Evolutionary conservation across 1,139 yeast genomes (phyloP).

Genomic region (Kluyveromyces marxianus): DNA sequence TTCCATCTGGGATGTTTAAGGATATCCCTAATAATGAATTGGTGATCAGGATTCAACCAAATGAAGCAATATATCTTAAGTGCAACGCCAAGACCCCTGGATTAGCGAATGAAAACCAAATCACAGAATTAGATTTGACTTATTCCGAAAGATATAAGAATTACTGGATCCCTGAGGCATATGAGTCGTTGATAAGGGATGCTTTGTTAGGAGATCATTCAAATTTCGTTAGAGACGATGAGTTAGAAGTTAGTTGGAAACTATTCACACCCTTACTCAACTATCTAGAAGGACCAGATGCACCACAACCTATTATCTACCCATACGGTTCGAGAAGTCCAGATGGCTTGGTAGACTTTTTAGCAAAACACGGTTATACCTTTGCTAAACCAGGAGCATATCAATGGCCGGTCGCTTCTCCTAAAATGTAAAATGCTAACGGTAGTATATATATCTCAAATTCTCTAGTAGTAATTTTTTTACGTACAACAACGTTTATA

Average conservation of each 20-base stretch:
- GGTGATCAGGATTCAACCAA: conserved; percentile 89
- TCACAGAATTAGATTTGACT: conserved; percentile 85
- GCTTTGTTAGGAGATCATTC: conserved; percentile 89
- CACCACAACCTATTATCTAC: conserved; percentile 57
- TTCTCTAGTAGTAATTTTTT: neutral
- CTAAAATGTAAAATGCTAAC: conserved; percentile 22
- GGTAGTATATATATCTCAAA: neutral
- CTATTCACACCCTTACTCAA: conserved; percentile 86
- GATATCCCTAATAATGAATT: conserved; percentile 86
- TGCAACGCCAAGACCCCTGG: conserved; percentile 94
- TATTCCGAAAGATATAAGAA: conserved; percentile 76
- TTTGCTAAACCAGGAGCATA: conserved; percentile 53
- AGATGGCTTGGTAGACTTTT: conserved; percentile 48
- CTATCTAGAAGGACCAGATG: conserved; percentile 62
- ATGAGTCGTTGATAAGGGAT: conserved; percentile 91
- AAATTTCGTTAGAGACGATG: conserved; percentile 96
- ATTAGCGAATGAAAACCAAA: conserved; percentile 66
- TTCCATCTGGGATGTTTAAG: conserved; percentile 72
- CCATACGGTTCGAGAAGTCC: conserved; percentile 95
- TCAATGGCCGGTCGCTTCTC: conserved; percentile 79
- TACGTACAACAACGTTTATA: no score
- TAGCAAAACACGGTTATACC: conserved; percentile 62
- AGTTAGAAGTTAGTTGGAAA: conserved; percentile 87
- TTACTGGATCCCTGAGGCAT: conserved; percentile 96
- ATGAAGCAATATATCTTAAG: conserved; percentile 88